phyloP scores from a whole-genome alignment of 2,329 filamentous ascomycete genomes.

The Aspergillus quadricinctus region DNA sequence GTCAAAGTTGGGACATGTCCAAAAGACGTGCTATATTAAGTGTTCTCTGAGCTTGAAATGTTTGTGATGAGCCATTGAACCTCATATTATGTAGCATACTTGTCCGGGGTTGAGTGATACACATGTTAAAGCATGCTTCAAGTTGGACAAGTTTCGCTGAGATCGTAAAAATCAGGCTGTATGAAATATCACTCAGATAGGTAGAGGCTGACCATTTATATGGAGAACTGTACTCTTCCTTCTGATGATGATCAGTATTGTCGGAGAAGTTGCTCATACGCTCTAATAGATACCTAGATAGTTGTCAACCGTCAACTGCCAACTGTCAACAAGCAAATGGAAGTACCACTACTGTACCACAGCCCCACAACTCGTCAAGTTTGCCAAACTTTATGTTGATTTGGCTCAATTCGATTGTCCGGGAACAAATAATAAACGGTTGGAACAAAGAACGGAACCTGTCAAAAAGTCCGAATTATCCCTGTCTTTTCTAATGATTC shows the following conservation, averaged over 20 bases:
- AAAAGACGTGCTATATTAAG: not conserved
- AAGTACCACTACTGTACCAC: too few relatives aligned
- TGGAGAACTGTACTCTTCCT: not conserved
- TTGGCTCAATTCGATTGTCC: not conserved
- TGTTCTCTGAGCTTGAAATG: not conserved
- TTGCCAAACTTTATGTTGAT: constrained; percentile 5
- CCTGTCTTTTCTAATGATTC: not conserved
- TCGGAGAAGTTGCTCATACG: not conserved
- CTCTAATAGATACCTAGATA: too few relatives aligned
- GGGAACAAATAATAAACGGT: not conserved
- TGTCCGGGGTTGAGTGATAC: not conserved
- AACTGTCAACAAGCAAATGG: not conserved
- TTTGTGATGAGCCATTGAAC: not conserved
- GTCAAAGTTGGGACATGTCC: not conserved
- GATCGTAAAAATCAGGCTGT: not conserved
- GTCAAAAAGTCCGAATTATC: not conserved
- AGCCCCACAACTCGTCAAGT: not conserved
- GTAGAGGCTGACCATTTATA: not conserved
- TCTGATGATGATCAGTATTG: not conserved
- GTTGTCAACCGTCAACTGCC: not conserved
- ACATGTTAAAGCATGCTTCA: not conserved
- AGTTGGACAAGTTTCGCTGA: not conserved
- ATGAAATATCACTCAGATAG: not conserved
- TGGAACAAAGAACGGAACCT: not conserved
- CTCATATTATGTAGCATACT: not conserved